Evolutionary conservation across 768 basidiomycete species (phyloP).

Genomic region (Pleurotus sapidus): DNA sequence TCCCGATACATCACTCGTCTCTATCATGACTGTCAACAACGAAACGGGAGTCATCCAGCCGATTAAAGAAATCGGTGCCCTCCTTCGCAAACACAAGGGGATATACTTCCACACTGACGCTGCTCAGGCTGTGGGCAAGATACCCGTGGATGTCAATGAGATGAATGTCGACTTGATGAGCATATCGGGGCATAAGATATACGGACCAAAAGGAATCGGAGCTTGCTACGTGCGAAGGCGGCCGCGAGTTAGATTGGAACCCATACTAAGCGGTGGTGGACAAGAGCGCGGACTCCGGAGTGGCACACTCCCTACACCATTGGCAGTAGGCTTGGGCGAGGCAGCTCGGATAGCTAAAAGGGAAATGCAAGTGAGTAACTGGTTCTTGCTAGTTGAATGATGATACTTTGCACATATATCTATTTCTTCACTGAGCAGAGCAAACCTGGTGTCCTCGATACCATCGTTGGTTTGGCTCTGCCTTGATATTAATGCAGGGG

Average conservation of each 20-base stretch:
- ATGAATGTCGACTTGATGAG: constrained; percentile 95
- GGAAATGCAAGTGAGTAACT: constrained; percentile 85
- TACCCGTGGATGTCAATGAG: constrained; percentile 89
- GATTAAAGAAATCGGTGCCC: constrained; percentile 88
- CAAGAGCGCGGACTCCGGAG: constrained; percentile 95
- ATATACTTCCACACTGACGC: constrained; percentile 97
- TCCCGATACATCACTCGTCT: constrained; percentile 91
- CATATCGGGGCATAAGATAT: constrained; percentile 96
- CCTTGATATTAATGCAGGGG: constrained; percentile 87
- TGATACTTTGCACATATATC: constrained; percentile 30
- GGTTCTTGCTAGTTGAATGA: constrained; percentile 26
- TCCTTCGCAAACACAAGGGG: constrained; percentile 83
- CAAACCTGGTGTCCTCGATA: not conserved
- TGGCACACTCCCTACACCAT: constrained; percentile 87
- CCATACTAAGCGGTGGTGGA: constrained; percentile 92
- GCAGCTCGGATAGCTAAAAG: constrained; percentile 87
- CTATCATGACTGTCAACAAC: constrained; percentile 99
- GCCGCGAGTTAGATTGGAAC: constrained; percentile 92
- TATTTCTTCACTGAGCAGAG: constrained; percentile 16
- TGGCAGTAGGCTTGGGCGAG: constrained; percentile 92
- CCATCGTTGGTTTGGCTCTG: constrained; percentile 38
- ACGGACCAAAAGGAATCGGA: constrained; percentile 96
- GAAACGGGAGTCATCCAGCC: constrained; percentile 99
- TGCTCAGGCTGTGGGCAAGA: constrained; percentile 92
- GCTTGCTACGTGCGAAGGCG: constrained; percentile 91